phyloP scores from a whole-genome alignment of 805 yeast species.

The Komagataella phaffii region DNA sequence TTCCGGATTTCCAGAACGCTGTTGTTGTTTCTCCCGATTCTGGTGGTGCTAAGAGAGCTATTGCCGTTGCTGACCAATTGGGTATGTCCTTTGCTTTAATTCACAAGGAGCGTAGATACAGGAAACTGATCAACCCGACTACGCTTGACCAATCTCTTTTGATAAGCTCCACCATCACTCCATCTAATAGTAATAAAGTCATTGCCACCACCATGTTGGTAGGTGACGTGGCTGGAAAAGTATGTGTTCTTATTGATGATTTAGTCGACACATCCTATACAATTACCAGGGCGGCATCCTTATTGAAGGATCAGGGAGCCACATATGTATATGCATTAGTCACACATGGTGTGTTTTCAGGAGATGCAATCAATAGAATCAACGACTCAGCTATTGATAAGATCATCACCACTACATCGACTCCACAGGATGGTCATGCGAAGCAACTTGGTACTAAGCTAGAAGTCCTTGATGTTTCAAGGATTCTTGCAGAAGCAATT shows the following conservation, averaged over 20 bases:
- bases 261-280: constrained; percentile 90
- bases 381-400: constrained; percentile 62
- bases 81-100: constrained; percentile 87
- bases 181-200: constrained; percentile 12
- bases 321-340: constrained; percentile 72
- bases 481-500: constrained; percentile 87
- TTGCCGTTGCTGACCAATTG: constrained; percentile 82
- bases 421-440: constrained; percentile 62
- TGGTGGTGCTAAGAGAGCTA: constrained; percentile 97
- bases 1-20: constrained; percentile 72
- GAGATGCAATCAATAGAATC: constrained; percentile 74
- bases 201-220: constrained; percentile 88
- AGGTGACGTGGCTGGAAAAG: constrained; percentile 81
- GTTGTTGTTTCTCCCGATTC: constrained; percentile 97
- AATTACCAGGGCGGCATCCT: constrained; percentile 80
- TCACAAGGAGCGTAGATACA: constrained; percentile 78
- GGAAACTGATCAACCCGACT: constrained; percentile 4
- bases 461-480: constrained; percentile 77
- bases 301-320: constrained; percentile 90
- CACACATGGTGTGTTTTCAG: constrained; percentile 89
- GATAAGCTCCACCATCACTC: not conserved
- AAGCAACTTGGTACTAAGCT: constrained; percentile 44
- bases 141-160: constrained; percentile 5
- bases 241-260: constrained; percentile 88
- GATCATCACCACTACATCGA: constrained; percentile 79